Evolutionary conservation across 208 protist genomes (phyloP).

Genomic region (Trypanosoma mega): DNA sequence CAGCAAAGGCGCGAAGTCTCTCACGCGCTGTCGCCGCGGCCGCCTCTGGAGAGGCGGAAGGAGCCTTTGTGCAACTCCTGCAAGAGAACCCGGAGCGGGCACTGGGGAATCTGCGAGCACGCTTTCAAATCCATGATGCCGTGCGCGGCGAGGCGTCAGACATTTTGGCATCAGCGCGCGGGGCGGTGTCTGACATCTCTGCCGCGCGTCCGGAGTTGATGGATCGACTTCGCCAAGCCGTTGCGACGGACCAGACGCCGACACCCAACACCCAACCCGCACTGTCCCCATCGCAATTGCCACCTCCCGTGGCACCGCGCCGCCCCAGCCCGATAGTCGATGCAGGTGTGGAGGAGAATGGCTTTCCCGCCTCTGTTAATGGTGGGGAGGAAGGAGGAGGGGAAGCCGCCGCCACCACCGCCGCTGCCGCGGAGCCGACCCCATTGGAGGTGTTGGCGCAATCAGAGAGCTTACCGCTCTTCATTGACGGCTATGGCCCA

Average conservation of each 20-base stretch:
- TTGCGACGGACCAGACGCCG: background rate
- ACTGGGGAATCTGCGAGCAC: slow-evolving; percentile 45
- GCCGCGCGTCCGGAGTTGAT: slow-evolving; percentile 5
- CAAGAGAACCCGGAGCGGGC: slow-evolving; percentile 44
- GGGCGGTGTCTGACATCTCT: background rate
- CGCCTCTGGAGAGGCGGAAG: slow-evolving; percentile 9
- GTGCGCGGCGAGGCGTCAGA: background rate
- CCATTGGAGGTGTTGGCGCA: slow-evolving; percentile 20
- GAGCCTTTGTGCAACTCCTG: slow-evolving; percentile 44
- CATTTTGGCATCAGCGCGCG: background rate
- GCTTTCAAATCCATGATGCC: slow-evolving; percentile 32
- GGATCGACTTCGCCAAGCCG: slow-evolving; percentile 13
- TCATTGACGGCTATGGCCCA: slow-evolving; percentile 67
- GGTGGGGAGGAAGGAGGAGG: background rate
- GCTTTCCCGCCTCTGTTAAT: background rate
- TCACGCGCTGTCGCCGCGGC: no score
- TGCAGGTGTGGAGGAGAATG: no score
- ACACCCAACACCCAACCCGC: slow-evolving; percentile 20
- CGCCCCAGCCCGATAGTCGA: no score
- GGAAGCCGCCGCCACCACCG: slow-evolving; percentile 19
- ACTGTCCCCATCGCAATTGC: background rate
- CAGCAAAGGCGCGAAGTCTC: no score
- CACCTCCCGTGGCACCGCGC: background rate
- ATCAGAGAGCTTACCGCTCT: slow-evolving; percentile 28
- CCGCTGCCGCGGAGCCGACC: slow-evolving; percentile 18